These are phyloP conservation scores for Botrytis sinoallii DNA, from an alignment of 2,329 filamentous ascomycete species.

Conservation along the genomic window DNA sequence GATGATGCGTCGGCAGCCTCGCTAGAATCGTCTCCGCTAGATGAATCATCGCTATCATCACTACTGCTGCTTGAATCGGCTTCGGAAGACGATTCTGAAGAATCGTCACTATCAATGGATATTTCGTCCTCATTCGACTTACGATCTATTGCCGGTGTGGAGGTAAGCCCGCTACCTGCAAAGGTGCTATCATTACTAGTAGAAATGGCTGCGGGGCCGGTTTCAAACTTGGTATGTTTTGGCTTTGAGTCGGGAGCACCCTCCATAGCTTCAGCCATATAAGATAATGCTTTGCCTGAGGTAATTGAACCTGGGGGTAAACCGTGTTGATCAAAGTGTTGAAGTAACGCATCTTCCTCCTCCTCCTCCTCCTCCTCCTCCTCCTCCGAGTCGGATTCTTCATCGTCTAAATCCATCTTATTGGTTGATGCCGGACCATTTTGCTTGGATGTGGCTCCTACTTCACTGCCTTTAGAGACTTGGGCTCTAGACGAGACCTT, in stretches of 20 bases:
- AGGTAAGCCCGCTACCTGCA: conserved; percentile 25
- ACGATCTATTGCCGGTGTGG: conserved; percentile 34
- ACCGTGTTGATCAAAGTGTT: conserved; percentile 36
- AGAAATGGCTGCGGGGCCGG: conserved; percentile 22
- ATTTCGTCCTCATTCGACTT: conserved; percentile 29
- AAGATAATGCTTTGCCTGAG: conserved; percentile 33
- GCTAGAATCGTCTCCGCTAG: conserved; percentile 24
- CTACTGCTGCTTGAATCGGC: conserved; percentile 23
- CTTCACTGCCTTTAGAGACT: neutral
- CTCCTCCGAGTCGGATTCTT: conserved; percentile 32
- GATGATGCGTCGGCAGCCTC: conserved; percentile 16
- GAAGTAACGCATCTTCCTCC: conserved; percentile 35
- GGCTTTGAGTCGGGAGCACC: conserved; percentile 22
- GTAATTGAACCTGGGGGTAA: conserved; percentile 36
- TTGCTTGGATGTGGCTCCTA: conserved; percentile 6
- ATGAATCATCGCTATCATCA: conserved; percentile 19
- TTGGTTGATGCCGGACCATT: neutral
- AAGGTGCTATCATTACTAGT: conserved; percentile 34
- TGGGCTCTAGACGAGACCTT: neutral
- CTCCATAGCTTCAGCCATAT: conserved; percentile 31
- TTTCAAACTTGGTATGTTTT: conserved; percentile 25
- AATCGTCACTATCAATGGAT: conserved; percentile 19
- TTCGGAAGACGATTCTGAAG: conserved; percentile 11
- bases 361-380: conserved; percentile 38
- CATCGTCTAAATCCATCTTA: conserved; percentile 24